A percentile compares a stretch with the other conserved stretches of the same genome.
These are phyloP conservation scores for Solanum dulcamara DNA, from an alignment of 257 asterid species.

Conservation along the genomic window DNA sequence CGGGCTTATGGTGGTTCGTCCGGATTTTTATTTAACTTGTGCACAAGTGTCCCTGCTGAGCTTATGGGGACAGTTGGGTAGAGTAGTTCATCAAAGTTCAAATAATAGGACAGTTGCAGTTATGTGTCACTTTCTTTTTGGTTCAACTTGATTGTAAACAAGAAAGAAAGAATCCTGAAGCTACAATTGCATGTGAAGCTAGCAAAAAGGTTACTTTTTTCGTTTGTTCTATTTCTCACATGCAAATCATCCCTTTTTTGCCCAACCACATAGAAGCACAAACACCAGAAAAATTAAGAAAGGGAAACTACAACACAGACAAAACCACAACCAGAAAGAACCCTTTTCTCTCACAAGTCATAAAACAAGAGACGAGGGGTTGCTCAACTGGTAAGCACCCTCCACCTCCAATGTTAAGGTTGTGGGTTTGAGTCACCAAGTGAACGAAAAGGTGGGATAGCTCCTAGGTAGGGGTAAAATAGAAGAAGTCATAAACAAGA, in stretches of 20 bases:
- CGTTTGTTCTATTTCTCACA: background rate
- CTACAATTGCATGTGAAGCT: background rate
- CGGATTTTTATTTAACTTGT: background rate
- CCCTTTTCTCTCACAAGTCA: background rate
- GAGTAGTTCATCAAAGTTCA: too few species aligned
- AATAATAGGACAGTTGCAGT: background rate
- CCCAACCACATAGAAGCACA: background rate
- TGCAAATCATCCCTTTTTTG: background rate
- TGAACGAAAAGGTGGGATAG: background rate
- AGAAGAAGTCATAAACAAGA: background rate
- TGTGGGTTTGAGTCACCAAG: too few species aligned
- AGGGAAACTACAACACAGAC: background rate
- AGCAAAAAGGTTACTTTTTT: background rate
- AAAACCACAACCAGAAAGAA: background rate
- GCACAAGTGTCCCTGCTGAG: background rate
- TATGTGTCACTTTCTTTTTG: background rate
- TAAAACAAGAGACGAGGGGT: background rate
- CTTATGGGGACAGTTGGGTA: too few species aligned
- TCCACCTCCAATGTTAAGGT: too few species aligned
- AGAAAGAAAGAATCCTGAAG: background rate
- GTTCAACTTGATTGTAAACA: background rate
- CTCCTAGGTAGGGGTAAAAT: background rate
- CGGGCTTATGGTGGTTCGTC: too few species aligned
- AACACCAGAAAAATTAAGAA: background rate
- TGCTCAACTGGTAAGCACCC: background rate